Percentiles rank a stretch among this genome's conserved stretches.
These are phyloP conservation scores for Jaapia argillacea DNA, from an alignment of 768 basidiomycete species.

Conservation along the genomic window DNA sequence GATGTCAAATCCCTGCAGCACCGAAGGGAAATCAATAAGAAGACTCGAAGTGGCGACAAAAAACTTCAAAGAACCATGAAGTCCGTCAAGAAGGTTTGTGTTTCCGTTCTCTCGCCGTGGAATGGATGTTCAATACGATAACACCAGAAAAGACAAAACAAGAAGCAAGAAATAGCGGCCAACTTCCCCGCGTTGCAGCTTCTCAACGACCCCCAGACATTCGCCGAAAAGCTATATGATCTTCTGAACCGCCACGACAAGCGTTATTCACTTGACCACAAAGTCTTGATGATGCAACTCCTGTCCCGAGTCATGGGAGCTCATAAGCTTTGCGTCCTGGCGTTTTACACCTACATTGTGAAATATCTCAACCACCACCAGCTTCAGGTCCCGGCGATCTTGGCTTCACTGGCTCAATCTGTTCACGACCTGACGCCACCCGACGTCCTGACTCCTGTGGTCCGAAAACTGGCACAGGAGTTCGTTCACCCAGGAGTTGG, in stretches of 20 bases:
- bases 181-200: slow-evolving; percentile 93
- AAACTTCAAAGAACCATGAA: slow-evolving; percentile 70
- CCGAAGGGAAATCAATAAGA: slow-evolving; percentile 88
- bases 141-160: slow-evolving; percentile 24
- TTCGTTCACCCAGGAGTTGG: slow-evolving; percentile 98
- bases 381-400: slow-evolving; percentile 84
- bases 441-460: slow-evolving; percentile 79
- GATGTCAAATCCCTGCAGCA: slow-evolving; percentile 74
- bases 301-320: slow-evolving; percentile 87
- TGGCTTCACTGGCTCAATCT: slow-evolving; percentile 89
- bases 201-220: slow-evolving; percentile 91
- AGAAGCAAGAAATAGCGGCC: slow-evolving; percentile 22
- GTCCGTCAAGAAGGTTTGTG: slow-evolving; percentile 57
- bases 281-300: slow-evolving; percentile 94
- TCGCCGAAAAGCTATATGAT: slow-evolving; percentile 89
- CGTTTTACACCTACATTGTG: slow-evolving; percentile 93
- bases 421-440: slow-evolving; percentile 94
- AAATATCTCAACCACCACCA: slow-evolving; percentile 92
- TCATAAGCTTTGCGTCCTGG: slow-evolving; percentile 88
- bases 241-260: slow-evolving; percentile 80
- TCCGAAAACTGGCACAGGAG: slow-evolving; percentile 88
- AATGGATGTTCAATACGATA: too few species aligned
- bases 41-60: slow-evolving; percentile 74
- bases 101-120: not conserved
- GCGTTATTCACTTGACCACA: slow-evolving; percentile 94